Base-by-base conservation (phyloP, 176 grass and related monocot genomes). In the Phoenix dactylifera region DNA sequence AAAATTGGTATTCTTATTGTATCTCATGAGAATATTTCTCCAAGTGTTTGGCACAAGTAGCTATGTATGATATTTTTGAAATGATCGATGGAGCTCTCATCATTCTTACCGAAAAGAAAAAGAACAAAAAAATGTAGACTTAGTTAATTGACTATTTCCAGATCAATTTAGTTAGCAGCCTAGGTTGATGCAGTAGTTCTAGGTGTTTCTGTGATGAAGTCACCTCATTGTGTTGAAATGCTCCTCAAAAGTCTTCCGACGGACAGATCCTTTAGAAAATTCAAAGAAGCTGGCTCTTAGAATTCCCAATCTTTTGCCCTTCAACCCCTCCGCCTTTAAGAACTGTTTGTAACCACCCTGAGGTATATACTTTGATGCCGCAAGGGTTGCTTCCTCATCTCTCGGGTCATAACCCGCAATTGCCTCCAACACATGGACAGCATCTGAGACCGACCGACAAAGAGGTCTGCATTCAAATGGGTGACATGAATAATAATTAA, bases 261-360 rank as follows among this genome's bases (percentile, higher is more conserved):
- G 52, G 22, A 57, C 4, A 0, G 77, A 49, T 0, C 75, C 67
- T 15, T 67, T 62, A 0, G 60, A 51, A 19, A 56, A 85, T 56
- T 62, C 35, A 24, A 88, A 94, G 22, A 85, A 64, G 0, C 58
- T 59, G 12, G 65, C 60, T 6, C 35, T 39, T 39, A 72, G 63
- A 44, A 85, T 55, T 0, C 77, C 84, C 0, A 94, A 48, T 20
- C 74, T 73, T 69, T 94, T 94, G 0, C 74, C 81, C 9, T 19
- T 76, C 5, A 85, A 54, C 1, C 84, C 89, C 15, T 88, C 74
- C 14, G 24, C 29, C 49, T 68, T 88, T 24, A 88, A 15, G 63
- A 88, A 94, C 70, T 88, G 80, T 5, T 0, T 29, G 68, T 94
- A 94, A 14, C 84, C 89, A 17, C 68, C 75, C 0, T 30, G 9